Evolutionary conservation across 306 rosid genomes (phyloP), one percentile per base, ranked within the genome.

Genomic region (Malus sieversii): DNA sequence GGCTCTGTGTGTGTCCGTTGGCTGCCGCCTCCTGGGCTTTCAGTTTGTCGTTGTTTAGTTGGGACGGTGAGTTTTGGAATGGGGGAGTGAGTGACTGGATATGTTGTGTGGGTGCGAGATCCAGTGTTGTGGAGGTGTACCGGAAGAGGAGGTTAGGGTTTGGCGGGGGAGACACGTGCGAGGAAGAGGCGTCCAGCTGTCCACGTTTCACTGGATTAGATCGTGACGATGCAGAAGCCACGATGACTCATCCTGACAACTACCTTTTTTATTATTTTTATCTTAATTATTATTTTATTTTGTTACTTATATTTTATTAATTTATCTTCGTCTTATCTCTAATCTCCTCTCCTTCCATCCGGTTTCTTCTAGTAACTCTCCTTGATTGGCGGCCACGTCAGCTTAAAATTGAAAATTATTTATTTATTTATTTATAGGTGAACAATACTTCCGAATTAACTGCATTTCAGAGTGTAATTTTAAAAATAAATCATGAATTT

Each of bases 191-290:
- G 40, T 69, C 86, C 86, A 89, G 90, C 87, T 89, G 95, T 79
- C 90, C 82, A 65, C 74, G 79, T 81, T 70, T 81, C 64, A 86
- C 80, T 89, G 92, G 91, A 77, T 79, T 44, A 76, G 79, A 73
- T 84, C 73, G 72, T 79, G 90, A 88, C 89, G 61, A 75, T 68
- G 88, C 86, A 52, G 67, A 40, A 45, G 65, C 64, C 76, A 22
- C 60, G 67, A 80, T 87, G 97, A 89, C 90, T 91, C 97, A 86
- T 84, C 81, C 58, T 70, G 82, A 85, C 87, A 83, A 53, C 91
- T 13, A 85, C 81, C 82, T 83, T 85, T 80, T 25, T 25, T 12
- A 25, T 60, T 18, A 16, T 63, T 12, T 13, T 58, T 86, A 86
- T 81, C 78, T 82, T 82, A 11, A 44, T 77, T 82, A 80, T 52